Percentiles rank a stretch among this genome's conserved stretches.
These are phyloP conservation scores for Chalciporus sp. DNA, from an alignment of 1,284 basidiomycete species.

Conservation along the genomic window DNA sequence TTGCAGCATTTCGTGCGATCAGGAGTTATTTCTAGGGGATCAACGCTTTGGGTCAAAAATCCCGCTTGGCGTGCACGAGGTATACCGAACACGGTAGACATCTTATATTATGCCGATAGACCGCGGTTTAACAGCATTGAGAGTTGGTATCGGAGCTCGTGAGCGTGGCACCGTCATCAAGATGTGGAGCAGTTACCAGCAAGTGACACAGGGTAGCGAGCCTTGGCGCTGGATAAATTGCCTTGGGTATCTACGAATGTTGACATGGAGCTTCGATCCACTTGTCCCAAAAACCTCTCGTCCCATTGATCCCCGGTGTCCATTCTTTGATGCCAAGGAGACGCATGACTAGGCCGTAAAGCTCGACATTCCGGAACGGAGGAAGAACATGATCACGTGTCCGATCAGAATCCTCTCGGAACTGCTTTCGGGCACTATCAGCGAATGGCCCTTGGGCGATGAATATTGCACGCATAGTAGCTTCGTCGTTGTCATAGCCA, in stretches of 20 bases:
- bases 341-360: conserved; percentile 80
- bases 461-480: conserved; percentile 86
- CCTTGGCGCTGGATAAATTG: background rate
- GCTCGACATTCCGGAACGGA: conserved; percentile 78
- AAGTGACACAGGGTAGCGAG: background rate
- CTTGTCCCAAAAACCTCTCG: conserved; percentile 72
- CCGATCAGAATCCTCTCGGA: background rate
- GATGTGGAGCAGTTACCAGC: background rate
- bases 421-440: conserved; percentile 51
- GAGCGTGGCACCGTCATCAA: background rate
- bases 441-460: conserved; percentile 86
- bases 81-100: background rate
- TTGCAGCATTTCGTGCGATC: background rate
- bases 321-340: conserved; percentile 63
- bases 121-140: background rate
- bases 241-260: background rate
- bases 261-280: conserved; percentile 7
- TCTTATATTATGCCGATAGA: background rate
- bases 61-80: background rate
- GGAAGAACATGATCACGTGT: conserved; percentile 70
- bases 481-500: conserved; percentile 76
- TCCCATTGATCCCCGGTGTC: conserved; percentile 73
- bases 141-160: background rate
- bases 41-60: background rate
- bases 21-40: background rate